Percentiles rank a stretch among this genome's conserved stretches.
phyloP scores from a whole-genome alignment of 139 green algal species.

The Haematococcus lacustris region DNA sequence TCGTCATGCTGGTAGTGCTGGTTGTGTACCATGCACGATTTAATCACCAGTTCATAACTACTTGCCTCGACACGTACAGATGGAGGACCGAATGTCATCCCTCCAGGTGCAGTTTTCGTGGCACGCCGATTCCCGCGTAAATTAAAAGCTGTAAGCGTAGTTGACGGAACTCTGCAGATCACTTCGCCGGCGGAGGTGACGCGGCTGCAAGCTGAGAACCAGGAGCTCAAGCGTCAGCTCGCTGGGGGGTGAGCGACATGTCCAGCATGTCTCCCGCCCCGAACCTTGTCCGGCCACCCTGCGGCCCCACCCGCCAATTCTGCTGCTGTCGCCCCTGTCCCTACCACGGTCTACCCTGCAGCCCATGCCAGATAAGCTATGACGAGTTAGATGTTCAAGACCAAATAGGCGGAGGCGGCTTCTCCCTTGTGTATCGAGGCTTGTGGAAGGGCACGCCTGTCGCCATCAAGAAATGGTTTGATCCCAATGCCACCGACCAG shows the following conservation, averaged over 20 bases:
- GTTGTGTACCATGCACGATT: too few species aligned
- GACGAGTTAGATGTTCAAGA: conserved; percentile 55
- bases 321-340: not conserved
- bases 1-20: too few species aligned
- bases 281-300: not conserved
- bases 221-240: conserved; percentile 34
- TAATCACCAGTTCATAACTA: too few species aligned
- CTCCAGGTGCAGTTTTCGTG: too few species aligned
- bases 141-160: too few species aligned
- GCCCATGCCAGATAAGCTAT: conserved; percentile 35
- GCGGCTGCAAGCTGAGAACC: conserved; percentile 30
- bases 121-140: too few species aligned
- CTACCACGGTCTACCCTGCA: conserved; percentile 3
- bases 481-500: conserved; percentile 40
- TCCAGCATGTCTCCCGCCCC: conserved; percentile 1
- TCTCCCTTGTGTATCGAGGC: conserved; percentile 53
- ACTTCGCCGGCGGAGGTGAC: conserved; percentile 17
- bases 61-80: too few species aligned
- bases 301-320: not conserved
- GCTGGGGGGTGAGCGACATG: conserved; percentile 7
- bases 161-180: conserved; percentile 6
- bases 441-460: conserved; percentile 54
- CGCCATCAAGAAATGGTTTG: conserved; percentile 68
- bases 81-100: too few species aligned
- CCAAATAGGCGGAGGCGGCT: conserved; percentile 53